Evolutionary conservation across 164 flowering plant species (phyloP).

Genomic region (Kingdonia uniflora): DNA sequence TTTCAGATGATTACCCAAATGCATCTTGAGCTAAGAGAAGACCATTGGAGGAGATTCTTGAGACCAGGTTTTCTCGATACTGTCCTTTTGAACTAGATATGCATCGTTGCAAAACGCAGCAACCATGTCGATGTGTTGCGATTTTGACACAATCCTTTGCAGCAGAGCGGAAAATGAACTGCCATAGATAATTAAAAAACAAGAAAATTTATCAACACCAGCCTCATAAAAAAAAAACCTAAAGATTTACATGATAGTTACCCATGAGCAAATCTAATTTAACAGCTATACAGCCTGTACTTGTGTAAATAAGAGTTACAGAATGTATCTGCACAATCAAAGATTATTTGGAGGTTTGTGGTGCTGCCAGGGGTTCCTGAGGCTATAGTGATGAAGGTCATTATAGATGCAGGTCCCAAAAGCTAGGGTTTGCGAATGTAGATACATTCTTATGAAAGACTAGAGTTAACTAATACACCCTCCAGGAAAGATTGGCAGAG

Average conservation of each 20-base stretch:
- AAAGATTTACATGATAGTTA: background rate
- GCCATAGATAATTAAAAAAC: slow-evolving; percentile 4
- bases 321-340: background rate
- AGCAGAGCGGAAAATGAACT: slow-evolving; percentile 16
- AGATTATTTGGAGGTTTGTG: background rate
- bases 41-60: slow-evolving; percentile 32
- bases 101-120: slow-evolving; percentile 43
- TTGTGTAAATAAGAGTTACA: background rate
- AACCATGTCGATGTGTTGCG: slow-evolving; percentile 46
- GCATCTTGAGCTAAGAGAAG: slow-evolving; percentile 43
- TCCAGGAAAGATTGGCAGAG: too few species aligned
- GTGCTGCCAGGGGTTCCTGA: too few species aligned
- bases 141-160: slow-evolving; percentile 26
- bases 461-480: too few species aligned
- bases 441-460: too few species aligned
- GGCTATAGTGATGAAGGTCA: too few species aligned
- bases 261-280: too few species aligned
- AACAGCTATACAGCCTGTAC: background rate
- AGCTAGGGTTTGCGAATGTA: too few species aligned
- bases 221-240: background rate
- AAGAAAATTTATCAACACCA: background rate
- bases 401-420: too few species aligned
- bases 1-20: slow-evolving; percentile 34
- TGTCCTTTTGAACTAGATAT: slow-evolving; percentile 32
- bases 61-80: slow-evolving; percentile 24